Conservation (phyloP, 1,284 basidiomycete genomes). For the Leccinum pachyderme region DNA sequence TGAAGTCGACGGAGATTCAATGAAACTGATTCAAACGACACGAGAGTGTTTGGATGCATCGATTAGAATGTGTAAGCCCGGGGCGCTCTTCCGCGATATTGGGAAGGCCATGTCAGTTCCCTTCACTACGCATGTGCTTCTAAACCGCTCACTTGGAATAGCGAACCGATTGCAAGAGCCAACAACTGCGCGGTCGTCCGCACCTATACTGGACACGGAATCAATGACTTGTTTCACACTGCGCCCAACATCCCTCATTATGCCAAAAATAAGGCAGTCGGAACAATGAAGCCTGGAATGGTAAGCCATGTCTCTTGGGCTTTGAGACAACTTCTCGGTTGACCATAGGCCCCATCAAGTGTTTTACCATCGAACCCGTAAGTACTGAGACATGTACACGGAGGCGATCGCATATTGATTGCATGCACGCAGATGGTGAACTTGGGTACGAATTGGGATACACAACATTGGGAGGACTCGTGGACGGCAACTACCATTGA, state of each 20-base stretch:
- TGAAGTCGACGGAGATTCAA: slow-evolving; percentile 77
- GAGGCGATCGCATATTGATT: background rate
- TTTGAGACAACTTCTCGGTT: slow-evolving; percentile 2
- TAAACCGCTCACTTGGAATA: slow-evolving; percentile 30
- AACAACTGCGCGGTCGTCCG: slow-evolving; percentile 84
- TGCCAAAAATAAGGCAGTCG: slow-evolving; percentile 81
- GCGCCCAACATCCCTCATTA: slow-evolving; percentile 82
- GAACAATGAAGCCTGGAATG: slow-evolving; percentile 85
- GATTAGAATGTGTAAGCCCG: slow-evolving; percentile 89
- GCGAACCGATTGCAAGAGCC: slow-evolving; percentile 79
- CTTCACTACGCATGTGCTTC: slow-evolving; percentile 1
- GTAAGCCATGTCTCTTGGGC: slow-evolving; percentile 37
- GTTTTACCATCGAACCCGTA: slow-evolving; percentile 81
- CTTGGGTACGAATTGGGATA: slow-evolving; percentile 69
- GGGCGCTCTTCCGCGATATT: slow-evolving; percentile 80
- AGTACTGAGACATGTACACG: slow-evolving; percentile 16
- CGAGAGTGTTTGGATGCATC: slow-evolving; percentile 83
- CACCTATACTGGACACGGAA: slow-evolving; percentile 89
- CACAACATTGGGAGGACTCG: slow-evolving; percentile 83
- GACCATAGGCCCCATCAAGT: slow-evolving; percentile 34
- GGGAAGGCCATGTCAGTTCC: slow-evolving; percentile 74
- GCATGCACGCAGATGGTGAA: slow-evolving; percentile 81
- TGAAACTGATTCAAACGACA: slow-evolving; percentile 78
- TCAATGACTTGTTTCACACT: slow-evolving; percentile 81
- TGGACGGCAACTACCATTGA: slow-evolving; percentile 95